These are phyloP conservation scores for Orbilia blumenaviensis DNA, from an alignment of 2,329 filamentous ascomycete genomes.

Conservation along the genomic window DNA sequence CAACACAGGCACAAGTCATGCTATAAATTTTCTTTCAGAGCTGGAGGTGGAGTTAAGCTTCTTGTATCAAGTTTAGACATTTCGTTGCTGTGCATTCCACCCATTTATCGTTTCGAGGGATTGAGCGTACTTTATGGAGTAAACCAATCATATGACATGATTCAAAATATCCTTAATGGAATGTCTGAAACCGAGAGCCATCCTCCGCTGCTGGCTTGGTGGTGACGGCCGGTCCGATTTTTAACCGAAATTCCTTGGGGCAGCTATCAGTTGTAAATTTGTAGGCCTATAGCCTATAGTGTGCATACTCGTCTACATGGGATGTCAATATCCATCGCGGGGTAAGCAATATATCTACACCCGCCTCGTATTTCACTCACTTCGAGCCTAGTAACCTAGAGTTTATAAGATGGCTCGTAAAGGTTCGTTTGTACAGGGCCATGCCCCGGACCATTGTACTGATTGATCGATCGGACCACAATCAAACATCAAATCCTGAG, in stretches of 20 bases:
- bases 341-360: not conserved
- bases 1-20: constrained; percentile 12
- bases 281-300: constrained; percentile 3
- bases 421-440: not conserved
- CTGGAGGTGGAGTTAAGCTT: not conserved
- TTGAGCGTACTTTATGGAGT: not conserved
- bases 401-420: not conserved
- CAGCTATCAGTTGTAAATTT: not conserved
- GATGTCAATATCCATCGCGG: not conserved
- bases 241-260: not conserved
- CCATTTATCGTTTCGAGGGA: not conserved
- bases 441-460: not conserved
- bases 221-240: not conserved
- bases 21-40: not conserved
- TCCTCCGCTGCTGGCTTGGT: not conserved
- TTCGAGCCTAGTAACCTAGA: not conserved
- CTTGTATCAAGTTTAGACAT: not conserved
- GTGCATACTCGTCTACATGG: not conserved
- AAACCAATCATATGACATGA: not conserved
- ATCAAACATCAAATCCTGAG: not conserved
- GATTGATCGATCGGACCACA: constrained; percentile 5
- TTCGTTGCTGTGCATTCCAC: not conserved
- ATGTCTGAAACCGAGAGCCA: not conserved
- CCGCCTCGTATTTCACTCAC: not conserved
- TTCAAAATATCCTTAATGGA: not conserved